Conservation (phyloP, 768 basidiomycete genomes). For the Mycena metata region DNA sequence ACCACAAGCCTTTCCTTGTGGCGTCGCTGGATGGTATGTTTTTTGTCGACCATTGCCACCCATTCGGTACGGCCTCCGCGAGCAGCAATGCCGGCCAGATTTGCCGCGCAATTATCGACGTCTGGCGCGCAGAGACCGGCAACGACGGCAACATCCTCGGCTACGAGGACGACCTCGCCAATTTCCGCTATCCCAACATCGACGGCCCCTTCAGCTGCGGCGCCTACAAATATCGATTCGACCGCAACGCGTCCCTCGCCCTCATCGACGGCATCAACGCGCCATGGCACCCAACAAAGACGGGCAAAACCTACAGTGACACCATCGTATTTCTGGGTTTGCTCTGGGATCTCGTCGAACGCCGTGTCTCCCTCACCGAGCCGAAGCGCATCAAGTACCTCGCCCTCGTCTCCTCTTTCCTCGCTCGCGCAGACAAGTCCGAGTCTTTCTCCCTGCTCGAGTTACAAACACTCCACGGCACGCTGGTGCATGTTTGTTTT, state of each 20-base stretch:
- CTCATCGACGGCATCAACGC: background rate
- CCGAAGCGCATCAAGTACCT: slow-evolving; percentile 45
- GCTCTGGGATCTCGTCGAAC: slow-evolving; percentile 45
- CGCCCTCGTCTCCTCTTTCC: slow-evolving; percentile 35
- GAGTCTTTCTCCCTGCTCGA: slow-evolving; percentile 24
- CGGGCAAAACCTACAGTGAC: slow-evolving; percentile 37
- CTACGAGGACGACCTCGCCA: slow-evolving; percentile 37
- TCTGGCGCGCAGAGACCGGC: slow-evolving; percentile 5
- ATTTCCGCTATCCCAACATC: slow-evolving; percentile 33
- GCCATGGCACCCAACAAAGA: slow-evolving; percentile 23
- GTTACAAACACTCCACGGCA: slow-evolving; percentile 44
- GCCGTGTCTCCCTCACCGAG: slow-evolving; percentile 43
- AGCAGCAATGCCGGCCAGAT: slow-evolving; percentile 41
- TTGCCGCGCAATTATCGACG: slow-evolving; percentile 25
- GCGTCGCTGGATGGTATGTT: slow-evolving; percentile 15
- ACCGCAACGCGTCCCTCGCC: background rate
- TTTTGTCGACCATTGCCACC: slow-evolving; percentile 41
- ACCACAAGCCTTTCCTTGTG: slow-evolving; percentile 37
- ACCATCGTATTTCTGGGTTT: slow-evolving; percentile 45
- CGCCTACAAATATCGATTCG: background rate
- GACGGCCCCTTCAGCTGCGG: background rate
- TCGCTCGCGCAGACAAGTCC: background rate
- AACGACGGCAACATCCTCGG: background rate
- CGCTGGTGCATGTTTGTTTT: slow-evolving; percentile 50
- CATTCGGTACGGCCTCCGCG: slow-evolving; percentile 33